These are phyloP conservation scores for Nigrospora oryzae DNA, from an alignment of 2,329 filamentous ascomycete genomes.

Conservation along the genomic window DNA sequence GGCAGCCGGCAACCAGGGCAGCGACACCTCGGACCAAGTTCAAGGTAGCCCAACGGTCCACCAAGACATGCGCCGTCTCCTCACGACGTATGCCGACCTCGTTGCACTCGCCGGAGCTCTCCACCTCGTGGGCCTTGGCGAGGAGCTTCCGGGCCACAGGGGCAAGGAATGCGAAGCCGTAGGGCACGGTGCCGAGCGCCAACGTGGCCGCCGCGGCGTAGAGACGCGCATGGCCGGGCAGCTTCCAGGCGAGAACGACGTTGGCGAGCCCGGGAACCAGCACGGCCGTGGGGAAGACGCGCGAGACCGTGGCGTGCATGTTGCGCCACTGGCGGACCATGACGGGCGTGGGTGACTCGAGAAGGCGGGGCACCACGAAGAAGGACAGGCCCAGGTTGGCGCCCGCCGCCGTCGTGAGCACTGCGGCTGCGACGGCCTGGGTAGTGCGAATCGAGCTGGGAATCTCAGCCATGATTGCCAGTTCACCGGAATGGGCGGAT, in stretches of 20 bases:
- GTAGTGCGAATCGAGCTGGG: constrained; percentile 28
- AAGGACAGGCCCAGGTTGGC: constrained; percentile 29
- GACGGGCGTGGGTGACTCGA: constrained; percentile 45
- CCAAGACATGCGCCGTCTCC: constrained; percentile 5
- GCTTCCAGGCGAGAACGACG: constrained; percentile 33
- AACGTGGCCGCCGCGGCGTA: constrained; percentile 38
- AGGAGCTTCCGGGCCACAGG: constrained; percentile 39
- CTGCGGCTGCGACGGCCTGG: constrained; percentile 41
- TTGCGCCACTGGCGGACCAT: constrained; percentile 47
- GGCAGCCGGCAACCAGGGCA: constrained; percentile 28
- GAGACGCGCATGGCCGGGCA: constrained; percentile 15
- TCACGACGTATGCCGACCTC: constrained; percentile 2
- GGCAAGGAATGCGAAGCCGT: constrained; percentile 36
- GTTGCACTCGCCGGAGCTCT: constrained; percentile 10
- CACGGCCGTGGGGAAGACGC: constrained; percentile 28
- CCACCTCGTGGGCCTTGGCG: constrained; percentile 30
- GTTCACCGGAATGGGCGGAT: too few species aligned
- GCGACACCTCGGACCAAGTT: constrained; percentile 54
- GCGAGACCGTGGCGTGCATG: constrained; percentile 28
- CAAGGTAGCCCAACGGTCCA: constrained; percentile 44
- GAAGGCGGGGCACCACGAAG: constrained; percentile 39
- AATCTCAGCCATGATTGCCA: not conserved
- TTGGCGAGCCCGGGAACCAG: constrained; percentile 31
- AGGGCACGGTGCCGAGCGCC: constrained; percentile 39
- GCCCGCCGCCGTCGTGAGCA: constrained; percentile 34